Conservation (phyloP, 2,329 filamentous ascomycete genomes). For the Xylogone sp. region DNA sequence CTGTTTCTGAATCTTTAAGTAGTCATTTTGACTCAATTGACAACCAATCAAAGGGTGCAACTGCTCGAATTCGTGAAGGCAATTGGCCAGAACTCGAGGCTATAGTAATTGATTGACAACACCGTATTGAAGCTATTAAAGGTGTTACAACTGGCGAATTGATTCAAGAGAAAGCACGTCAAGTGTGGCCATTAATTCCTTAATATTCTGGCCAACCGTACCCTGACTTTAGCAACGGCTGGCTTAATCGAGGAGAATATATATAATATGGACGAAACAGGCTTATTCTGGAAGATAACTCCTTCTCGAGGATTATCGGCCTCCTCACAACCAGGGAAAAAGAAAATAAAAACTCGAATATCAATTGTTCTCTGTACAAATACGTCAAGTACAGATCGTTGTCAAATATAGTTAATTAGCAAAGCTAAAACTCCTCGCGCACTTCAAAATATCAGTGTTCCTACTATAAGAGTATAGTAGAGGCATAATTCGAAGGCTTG, state of each 20-base stretch:
- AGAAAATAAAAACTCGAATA: conserved; percentile 1
- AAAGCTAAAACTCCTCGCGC: conserved; percentile 1
- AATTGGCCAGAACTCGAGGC: conserved; percentile 5
- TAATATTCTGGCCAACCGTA: conserved; percentile 9
- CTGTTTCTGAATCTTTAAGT: too few species aligned
- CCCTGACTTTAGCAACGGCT: conserved; percentile 17
- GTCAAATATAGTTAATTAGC: conserved; percentile 5
- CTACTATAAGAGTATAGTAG: not conserved
- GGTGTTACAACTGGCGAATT: conserved; percentile 1
- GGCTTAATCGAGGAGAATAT: conserved; percentile 8
- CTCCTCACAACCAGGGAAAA: not conserved
- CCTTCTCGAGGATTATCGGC: conserved; percentile 10
- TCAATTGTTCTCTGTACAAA: conserved; percentile 1
- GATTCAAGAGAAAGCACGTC: not conserved
- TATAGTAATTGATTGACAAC: not conserved
- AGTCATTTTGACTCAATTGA: too few species aligned
- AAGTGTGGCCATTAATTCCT: conserved; percentile 13
- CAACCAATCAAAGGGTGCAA: not conserved
- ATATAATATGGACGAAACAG: conserved; percentile 18
- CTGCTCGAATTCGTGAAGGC: not conserved
- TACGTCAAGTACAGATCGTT: conserved; percentile 4
- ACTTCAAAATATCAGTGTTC: not conserved
- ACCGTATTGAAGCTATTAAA: not conserved
- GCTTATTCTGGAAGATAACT: conserved; percentile 17
- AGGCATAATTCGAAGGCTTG: conserved; percentile 2